These are phyloP conservation scores for Eucalyptus curtisii DNA, from an alignment of 345 rosid species.

Conservation along the genomic window DNA sequence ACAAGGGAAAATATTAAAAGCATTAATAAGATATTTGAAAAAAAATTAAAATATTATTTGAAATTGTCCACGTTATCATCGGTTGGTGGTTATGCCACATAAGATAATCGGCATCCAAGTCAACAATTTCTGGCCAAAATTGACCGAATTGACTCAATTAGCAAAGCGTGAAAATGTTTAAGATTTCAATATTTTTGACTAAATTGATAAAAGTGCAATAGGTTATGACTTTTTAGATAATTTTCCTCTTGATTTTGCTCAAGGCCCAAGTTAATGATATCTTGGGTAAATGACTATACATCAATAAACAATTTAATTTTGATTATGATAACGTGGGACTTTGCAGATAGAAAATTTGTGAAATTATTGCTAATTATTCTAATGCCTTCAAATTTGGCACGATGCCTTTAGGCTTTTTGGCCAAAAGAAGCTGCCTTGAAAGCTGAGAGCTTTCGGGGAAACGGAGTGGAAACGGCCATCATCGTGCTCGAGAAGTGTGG, in stretches of 20 bases:
- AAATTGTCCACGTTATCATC: too few relatives aligned
- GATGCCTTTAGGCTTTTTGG: neutral
- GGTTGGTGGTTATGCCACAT: too few relatives aligned
- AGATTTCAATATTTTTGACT: too few relatives aligned
- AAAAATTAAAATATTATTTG: too few relatives aligned
- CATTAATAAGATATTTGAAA: too few relatives aligned
- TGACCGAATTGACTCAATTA: fast-evolving
- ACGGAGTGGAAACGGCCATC: neutral
- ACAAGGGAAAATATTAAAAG: too few relatives aligned
- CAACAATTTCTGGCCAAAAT: too few relatives aligned
- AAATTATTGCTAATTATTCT: neutral
- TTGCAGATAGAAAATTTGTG: neutral
- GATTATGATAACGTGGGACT: neutral
- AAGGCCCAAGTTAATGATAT: too few relatives aligned
- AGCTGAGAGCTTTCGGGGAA: neutral
- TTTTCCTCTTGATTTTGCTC: neutral
- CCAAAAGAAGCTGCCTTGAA: neutral
- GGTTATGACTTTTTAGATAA: too few relatives aligned
- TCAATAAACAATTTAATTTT: neutral
- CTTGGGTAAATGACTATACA: too few relatives aligned
- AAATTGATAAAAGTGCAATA: too few relatives aligned
- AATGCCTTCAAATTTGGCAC: neutral
- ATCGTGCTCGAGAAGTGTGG: neutral
- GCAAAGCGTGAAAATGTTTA: too few relatives aligned
- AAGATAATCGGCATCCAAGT: fast-evolving